A percentile compares a stretch with the other conserved stretches of the same genome.
Evolutionary conservation across 495 filamentous ascomycete species (phyloP).

Genomic region (Penicillium bialowiezense): DNA sequence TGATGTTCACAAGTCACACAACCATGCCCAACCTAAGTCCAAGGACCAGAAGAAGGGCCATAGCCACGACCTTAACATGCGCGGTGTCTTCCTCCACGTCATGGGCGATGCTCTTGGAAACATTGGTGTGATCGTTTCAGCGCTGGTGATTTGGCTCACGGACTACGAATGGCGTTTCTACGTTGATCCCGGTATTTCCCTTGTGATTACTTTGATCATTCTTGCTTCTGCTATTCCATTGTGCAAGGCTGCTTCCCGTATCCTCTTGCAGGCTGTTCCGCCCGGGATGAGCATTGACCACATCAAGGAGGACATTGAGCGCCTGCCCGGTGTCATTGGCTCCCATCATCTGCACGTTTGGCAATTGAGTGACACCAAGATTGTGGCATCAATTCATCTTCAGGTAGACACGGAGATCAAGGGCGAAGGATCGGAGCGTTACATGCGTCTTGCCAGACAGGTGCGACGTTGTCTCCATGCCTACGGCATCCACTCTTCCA

Average conservation of each 20-base stretch:
- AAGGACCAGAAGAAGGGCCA: constrained; percentile 55
- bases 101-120: constrained; percentile 96
- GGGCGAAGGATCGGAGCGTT: constrained; percentile 68
- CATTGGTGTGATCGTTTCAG: constrained; percentile 91
- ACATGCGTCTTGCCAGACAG: constrained; percentile 82
- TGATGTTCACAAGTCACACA: constrained; percentile 55
- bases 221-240: constrained; percentile 86
- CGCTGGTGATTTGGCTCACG: constrained; percentile 88
- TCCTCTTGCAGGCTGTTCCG: constrained; percentile 90
- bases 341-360: constrained; percentile 97
- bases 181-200: constrained; percentile 86
- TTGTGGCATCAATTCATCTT: constrained; percentile 88
- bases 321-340: constrained; percentile 76
- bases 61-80: constrained; percentile 95
- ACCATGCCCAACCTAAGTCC: constrained; percentile 75
- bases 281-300: constrained; percentile 82
- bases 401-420: constrained; percentile 77
- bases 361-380: constrained; percentile 92
- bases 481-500: constrained; percentile 96
- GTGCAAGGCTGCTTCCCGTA: constrained; percentile 88
- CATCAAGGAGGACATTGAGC: constrained; percentile 86
- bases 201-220: constrained; percentile 97
- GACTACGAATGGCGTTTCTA: constrained; percentile 68
- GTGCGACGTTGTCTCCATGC: constrained; percentile 85
- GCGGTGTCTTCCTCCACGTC: constrained; percentile 93